Evolutionary conservation across 495 filamentous ascomycete genomes (phyloP), one percentile per base, ranked within the genome.

Genomic region (Podospora didyma): DNA sequence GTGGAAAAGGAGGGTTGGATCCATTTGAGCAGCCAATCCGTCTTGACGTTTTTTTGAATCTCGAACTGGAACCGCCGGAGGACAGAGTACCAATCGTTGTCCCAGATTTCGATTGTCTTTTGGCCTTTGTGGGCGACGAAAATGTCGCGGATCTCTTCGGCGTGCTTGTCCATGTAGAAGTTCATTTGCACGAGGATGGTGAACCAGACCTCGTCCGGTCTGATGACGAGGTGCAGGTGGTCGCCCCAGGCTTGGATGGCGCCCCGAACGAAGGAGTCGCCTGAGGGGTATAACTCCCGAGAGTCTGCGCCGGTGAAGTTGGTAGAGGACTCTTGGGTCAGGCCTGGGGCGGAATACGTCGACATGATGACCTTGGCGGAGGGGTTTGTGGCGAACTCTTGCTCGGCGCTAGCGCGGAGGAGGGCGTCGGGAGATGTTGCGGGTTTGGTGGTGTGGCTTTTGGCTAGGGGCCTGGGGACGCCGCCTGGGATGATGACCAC

Each of bases 131-230:
- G 76, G 11, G 58, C 42, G 11, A 82, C 77, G 54, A 82, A 82
- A 2, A 69, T 20, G 1, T 56, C 42, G 7, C 78, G 68, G 1
- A 81, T 44, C 10, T 69, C 58, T 46, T 81, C 78, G 7, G 75
- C 69, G 57, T 82, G 61, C 2, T 67, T 68, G 42, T 78, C 77
- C 60, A 86, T 73, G 67, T 76, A 83, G 54, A 79, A 69, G 61
- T 70, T 79, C 20, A 86, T 60, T 58, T 85, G 81, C 4, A 69
- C 65, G 1, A 85, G 65, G 57, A 85, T 81, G 24, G 76, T 67
- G 44, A 83, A 73, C 82, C 83, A 86, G 39, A 86, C 70, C 58
- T 85, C 81, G 9, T 86, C 81, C 0, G 82, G 82, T 7, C 82
- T 73, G 54, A 86, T 58, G 4, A 65, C 63, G 11, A 85, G 73